A percentile compares a stretch with the other conserved stretches of the same genome.
phyloP scores from a whole-genome alignment of 2,329 filamentous ascomycete genomes.

The Gyromitra esculenta region DNA sequence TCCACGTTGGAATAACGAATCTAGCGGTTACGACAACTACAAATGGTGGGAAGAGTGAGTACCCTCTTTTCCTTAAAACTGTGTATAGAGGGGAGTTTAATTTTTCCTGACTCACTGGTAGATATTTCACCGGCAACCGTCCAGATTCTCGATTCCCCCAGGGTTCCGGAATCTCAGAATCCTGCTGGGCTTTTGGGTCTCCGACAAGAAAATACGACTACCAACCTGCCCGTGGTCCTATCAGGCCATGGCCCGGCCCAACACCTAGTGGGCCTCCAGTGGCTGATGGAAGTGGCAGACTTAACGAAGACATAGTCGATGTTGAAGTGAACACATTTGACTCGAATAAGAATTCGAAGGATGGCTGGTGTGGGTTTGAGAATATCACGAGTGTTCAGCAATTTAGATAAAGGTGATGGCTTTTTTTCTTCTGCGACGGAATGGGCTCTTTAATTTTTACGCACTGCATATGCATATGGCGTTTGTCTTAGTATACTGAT shows the following conservation, averaged over 20 bases:
- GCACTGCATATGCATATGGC: constrained; percentile 26
- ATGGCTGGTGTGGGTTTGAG: constrained; percentile 40
- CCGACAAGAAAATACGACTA: constrained; percentile 34
- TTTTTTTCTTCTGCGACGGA: not conserved
- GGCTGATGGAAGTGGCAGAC: constrained; percentile 41
- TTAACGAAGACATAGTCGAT: constrained; percentile 40
- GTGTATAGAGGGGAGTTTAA: not conserved
- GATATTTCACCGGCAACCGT: constrained; percentile 42
- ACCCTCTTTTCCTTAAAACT: not conserved
- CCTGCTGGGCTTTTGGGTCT: constrained; percentile 38
- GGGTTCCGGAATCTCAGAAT: constrained; percentile 40
- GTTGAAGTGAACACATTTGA: not conserved
- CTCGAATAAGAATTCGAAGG: not conserved
- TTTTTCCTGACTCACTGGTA: not conserved
- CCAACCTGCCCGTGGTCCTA: constrained; percentile 5
- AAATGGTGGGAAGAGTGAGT: constrained; percentile 48
- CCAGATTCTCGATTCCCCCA: constrained; percentile 23
- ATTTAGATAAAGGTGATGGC: constrained; percentile 3
- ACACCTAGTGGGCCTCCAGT: constrained; percentile 24
- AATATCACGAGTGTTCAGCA: constrained; percentile 22
- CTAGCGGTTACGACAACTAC: constrained; percentile 39
- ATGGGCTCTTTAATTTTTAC: not conserved
- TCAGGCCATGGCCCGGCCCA: constrained; percentile 35
- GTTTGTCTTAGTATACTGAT: not conserved
- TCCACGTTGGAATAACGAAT: constrained; percentile 26